phyloP scores from a whole-genome alignment of 129 eudicot species.

The Centaurea solstitialis region DNA sequence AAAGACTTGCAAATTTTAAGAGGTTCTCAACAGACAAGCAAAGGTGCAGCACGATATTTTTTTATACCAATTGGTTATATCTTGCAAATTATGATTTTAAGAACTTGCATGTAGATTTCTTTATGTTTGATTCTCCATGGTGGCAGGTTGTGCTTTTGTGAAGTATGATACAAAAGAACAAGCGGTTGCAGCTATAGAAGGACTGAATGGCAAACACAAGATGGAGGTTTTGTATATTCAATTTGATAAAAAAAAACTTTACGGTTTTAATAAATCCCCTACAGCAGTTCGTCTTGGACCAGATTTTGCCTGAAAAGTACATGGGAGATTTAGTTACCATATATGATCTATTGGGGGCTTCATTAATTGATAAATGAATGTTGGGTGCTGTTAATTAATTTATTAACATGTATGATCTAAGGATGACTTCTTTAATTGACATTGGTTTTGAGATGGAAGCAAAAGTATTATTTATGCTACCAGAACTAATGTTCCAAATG shows the following conservation, averaged over 20 bases:
- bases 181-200: slow-evolving; percentile 95
- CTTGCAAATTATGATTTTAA: not conserved
- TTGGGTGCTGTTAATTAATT: not conserved
- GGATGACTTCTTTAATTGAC: not conserved
- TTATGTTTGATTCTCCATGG: slow-evolving; percentile 23
- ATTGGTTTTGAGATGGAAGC: not conserved
- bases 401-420: not conserved
- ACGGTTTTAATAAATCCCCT: no score
- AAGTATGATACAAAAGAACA: slow-evolving; percentile 95
- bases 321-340: not conserved
- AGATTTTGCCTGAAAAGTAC: not conserved
- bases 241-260: not conserved
- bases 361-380: not conserved
- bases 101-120: slow-evolving; percentile 9
- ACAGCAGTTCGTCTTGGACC: no score
- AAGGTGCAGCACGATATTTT: slow-evolving; percentile 43
- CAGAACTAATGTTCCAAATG: not conserved
- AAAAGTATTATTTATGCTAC: not conserved
- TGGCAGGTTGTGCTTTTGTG: slow-evolving; percentile 93
- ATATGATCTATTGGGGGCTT: not conserved
- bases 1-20: slow-evolving; percentile 88
- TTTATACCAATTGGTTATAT: not conserved
- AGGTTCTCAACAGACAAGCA: slow-evolving; percentile 97
- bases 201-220: slow-evolving; percentile 88
- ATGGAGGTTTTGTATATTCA: slow-evolving; percentile 77